These are phyloP conservation scores for Meyerozyma carpophila DNA, from an alignment of 1,139 yeast genomes.

Conservation along the genomic window DNA sequence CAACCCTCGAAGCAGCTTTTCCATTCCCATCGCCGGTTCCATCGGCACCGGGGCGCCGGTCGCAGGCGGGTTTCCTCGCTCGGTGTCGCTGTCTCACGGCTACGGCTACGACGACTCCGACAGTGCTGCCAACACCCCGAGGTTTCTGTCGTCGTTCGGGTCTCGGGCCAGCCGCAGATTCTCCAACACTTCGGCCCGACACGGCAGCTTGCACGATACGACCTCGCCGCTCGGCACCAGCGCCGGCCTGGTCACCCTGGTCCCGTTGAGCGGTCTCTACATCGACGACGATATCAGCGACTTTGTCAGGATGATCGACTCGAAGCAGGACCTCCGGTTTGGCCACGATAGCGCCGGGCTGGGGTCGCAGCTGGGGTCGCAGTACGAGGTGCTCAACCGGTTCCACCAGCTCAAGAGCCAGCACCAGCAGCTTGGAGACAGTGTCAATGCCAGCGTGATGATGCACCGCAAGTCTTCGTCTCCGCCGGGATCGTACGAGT, in stretches of 20 bases:
- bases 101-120: conserved; percentile 24
- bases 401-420: conserved; percentile 36
- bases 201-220: conserved; percentile 17
- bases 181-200: conserved; percentile 32
- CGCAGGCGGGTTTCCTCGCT: conserved; percentile 25
- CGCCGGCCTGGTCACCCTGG: conserved; percentile 30
- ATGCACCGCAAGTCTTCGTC: conserved; percentile 23
- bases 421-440: conserved; percentile 48
- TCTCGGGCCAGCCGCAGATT: conserved; percentile 44
- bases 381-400: conserved; percentile 26
- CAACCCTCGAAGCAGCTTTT: conserved; percentile 35
- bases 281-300: conserved; percentile 72
- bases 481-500: conserved; percentile 33
- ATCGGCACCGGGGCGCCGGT: conserved; percentile 1
- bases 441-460: conserved; percentile 42
- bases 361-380: conserved; percentile 6
- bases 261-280: conserved; percentile 38
- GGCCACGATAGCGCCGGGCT: conserved; percentile 9
- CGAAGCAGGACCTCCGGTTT: conserved; percentile 47
- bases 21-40: conserved; percentile 11
- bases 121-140: conserved; percentile 28
- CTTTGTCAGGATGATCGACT: conserved; percentile 78
- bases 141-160: conserved; percentile 54
- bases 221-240: conserved; percentile 27
- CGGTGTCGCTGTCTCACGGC: conserved; percentile 40